Evolutionary conservation across 2,329 filamentous ascomycete species (phyloP).

Genomic region (Phialophora expanda): DNA sequence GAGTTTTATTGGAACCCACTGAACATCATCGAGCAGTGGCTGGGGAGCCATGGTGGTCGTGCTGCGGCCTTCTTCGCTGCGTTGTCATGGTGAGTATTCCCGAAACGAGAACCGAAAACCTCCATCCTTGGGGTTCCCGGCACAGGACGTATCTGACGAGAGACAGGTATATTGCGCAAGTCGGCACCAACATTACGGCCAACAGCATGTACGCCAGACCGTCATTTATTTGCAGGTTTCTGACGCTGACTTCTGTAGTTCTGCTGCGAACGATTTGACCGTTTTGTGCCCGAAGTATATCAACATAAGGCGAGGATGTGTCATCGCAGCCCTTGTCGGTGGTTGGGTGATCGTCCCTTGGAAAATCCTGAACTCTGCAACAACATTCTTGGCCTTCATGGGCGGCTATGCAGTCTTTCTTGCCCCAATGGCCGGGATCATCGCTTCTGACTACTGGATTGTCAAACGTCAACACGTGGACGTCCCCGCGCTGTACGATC

Average conservation of each 20-base stretch:
- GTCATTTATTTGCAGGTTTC: background rate
- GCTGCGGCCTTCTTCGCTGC: slow-evolving; percentile 58
- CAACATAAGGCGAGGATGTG: slow-evolving; percentile 56
- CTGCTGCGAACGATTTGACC: slow-evolving; percentile 55
- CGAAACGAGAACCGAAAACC: background rate
- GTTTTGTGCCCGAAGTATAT: slow-evolving; percentile 59
- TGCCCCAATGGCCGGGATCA: slow-evolving; percentile 40
- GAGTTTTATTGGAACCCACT: slow-evolving; percentile 52
- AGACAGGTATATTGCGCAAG: slow-evolving; percentile 53
- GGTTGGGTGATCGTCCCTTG: slow-evolving; percentile 54
- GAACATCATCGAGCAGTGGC: slow-evolving; percentile 48
- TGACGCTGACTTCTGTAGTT: slow-evolving; percentile 3
- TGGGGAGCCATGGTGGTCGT: slow-evolving; percentile 41
- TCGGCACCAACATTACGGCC: slow-evolving; percentile 61
- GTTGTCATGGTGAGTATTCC: slow-evolving; percentile 51
- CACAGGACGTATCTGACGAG: background rate
- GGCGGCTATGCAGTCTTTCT: slow-evolving; percentile 44
- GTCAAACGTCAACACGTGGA: slow-evolving; percentile 35
- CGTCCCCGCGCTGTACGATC: slow-evolving; percentile 36
- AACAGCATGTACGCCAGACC: slow-evolving; percentile 50
- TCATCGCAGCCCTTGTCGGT: slow-evolving; percentile 47
- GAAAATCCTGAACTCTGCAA: slow-evolving; percentile 53
- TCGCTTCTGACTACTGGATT: slow-evolving; percentile 40
- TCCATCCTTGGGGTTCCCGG: background rate
- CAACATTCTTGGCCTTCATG: slow-evolving; percentile 49